phyloP scores from a whole-genome alignment of 1,284 basidiomycete genomes.

The Phenoliferia sp. region DNA sequence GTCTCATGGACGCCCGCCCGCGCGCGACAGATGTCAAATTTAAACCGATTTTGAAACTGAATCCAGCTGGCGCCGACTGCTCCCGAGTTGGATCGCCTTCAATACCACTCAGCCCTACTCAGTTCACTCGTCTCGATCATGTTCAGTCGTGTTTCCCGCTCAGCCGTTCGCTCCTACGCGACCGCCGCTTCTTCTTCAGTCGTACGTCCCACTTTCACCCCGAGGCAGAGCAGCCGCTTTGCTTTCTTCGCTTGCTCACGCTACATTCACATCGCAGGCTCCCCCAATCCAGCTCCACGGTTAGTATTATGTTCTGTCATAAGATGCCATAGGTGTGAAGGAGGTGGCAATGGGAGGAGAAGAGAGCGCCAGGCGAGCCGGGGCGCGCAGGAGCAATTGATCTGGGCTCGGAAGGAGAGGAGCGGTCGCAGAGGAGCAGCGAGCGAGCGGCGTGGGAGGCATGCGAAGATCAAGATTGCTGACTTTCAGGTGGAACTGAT shows the following conservation, averaged over 20 bases:
- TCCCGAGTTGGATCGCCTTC: no score
- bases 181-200: conserved; percentile 18
- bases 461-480: not conserved
- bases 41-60: no score
- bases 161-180: conserved; percentile 22
- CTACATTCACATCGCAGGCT: no score
- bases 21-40: no score
- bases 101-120: not conserved
- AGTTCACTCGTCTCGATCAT: not conserved
- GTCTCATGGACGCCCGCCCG: no score
- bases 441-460: not conserved
- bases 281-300: conserved; percentile 32
- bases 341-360: not conserved
- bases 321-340: not conserved
- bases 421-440: not conserved
- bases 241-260: not conserved
- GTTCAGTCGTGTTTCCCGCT: not conserved
- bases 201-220: conserved; percentile 2
- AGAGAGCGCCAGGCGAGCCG: not conserved
- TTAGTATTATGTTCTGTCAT: not conserved
- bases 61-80: no score
- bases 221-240: not conserved
- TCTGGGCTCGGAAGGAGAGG: not conserved
- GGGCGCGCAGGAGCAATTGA: not conserved
- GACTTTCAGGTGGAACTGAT: not conserved